A percentile compares a stretch with the other conserved stretches of the same genome.
Conservation (phyloP, 164 flowering plant genomes). For the Aristolochia californica region DNA sequence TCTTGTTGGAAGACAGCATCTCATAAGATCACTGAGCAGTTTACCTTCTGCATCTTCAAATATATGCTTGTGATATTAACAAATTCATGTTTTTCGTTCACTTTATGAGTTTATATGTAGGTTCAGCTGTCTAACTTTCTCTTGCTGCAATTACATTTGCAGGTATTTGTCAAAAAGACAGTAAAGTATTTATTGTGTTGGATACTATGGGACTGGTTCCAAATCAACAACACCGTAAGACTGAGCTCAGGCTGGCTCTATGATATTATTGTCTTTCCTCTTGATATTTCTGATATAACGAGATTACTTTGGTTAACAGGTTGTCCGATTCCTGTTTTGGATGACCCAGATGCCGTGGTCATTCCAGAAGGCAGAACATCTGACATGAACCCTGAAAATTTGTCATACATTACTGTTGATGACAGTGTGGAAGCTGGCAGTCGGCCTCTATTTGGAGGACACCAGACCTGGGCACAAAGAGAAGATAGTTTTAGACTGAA, state of each 20-base stretch:
- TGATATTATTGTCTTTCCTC: background rate
- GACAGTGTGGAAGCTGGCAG: slow-evolving; percentile 27
- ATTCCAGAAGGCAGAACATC: slow-evolving; percentile 62
- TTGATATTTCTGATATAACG: background rate
- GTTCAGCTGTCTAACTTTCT: too few species aligned
- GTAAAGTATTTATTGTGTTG: slow-evolving; percentile 54
- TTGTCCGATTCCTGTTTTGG: slow-evolving; percentile 65
- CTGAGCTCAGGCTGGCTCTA: background rate
- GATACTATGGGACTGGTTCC: slow-evolving; percentile 66
- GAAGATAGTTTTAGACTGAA: slow-evolving; percentile 68
- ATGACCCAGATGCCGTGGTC: slow-evolving; percentile 50
- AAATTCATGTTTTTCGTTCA: too few species aligned
- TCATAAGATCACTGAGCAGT: too few species aligned
- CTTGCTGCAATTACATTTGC: slow-evolving; percentile 17
- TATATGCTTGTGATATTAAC: too few species aligned
- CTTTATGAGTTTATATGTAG: too few species aligned
- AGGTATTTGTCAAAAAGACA: slow-evolving; percentile 84
- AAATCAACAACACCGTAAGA: slow-evolving; percentile 77
- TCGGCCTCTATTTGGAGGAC: slow-evolving; percentile 76
- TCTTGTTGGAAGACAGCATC: too few species aligned
- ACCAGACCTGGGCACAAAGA: slow-evolving; percentile 70
- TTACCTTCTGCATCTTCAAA: too few species aligned
- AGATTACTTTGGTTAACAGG: slow-evolving; percentile 33
- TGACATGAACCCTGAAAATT: slow-evolving; percentile 37
- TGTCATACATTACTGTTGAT: slow-evolving; percentile 59